Percentiles rank a stretch among this genome's conserved stretches.
Conservation (phyloP, 441 rosid species). For the Populus hybrid region DNA sequence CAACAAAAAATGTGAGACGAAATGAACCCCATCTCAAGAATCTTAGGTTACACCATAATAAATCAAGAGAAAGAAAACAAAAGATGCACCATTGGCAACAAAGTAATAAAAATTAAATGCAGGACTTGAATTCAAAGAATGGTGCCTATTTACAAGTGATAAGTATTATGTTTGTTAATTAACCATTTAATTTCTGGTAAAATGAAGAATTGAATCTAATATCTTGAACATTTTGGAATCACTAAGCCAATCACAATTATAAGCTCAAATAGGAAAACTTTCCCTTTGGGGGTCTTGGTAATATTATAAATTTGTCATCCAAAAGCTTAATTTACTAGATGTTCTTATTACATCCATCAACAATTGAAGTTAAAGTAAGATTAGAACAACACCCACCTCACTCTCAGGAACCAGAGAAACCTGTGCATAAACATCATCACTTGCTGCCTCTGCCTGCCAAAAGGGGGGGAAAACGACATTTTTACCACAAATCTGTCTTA, state of each 20-base stretch:
- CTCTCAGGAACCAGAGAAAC: slow-evolving; percentile 75
- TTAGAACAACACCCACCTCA: slow-evolving; percentile 51
- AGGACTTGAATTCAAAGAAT: not conserved
- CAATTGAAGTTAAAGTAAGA: slow-evolving; percentile 10
- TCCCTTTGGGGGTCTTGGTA: not conserved
- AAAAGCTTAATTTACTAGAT: not conserved
- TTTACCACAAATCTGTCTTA: slow-evolving; percentile 12
- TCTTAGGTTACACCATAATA: not conserved
- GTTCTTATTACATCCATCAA: not conserved
- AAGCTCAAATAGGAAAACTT: not conserved
- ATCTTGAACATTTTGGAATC: slow-evolving; percentile 2
- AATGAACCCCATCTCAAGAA: slow-evolving; percentile 13
- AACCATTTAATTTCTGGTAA: not conserved
- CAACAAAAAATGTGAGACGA: slow-evolving; percentile 4
- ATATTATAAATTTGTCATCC: not conserved
- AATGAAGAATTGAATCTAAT: not conserved
- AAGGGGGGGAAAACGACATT: slow-evolving; percentile 5
- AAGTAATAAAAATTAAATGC: not conserved
- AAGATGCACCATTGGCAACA: not conserved
- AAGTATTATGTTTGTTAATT: not conserved
- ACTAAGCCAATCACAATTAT: not conserved
- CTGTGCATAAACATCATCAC: slow-evolving; percentile 91
- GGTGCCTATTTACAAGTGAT: not conserved
- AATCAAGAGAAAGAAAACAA: not conserved
- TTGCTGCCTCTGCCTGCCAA: slow-evolving; percentile 78